Conservation (phyloP, 805 yeast species). For the Saturnispora sekii region DNA sequence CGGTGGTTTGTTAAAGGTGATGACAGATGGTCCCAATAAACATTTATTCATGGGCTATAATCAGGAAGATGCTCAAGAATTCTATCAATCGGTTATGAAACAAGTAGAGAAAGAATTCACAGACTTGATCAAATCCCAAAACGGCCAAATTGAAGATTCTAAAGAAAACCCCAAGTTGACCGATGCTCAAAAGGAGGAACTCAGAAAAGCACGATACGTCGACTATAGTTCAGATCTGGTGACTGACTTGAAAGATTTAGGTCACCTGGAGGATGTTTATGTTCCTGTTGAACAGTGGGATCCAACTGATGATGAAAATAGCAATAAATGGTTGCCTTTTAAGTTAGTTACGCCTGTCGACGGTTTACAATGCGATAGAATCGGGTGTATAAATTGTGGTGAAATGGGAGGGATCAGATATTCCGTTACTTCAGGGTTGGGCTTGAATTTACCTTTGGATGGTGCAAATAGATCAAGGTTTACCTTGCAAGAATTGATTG, state of each 20-base stretch:
- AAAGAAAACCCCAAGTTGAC: constrained; percentile 17
- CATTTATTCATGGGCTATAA: constrained; percentile 74
- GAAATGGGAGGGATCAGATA: constrained; percentile 89
- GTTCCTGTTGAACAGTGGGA: constrained; percentile 73
- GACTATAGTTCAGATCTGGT: constrained; percentile 23
- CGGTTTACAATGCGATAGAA: constrained; percentile 79
- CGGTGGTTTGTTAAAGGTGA: constrained; percentile 46
- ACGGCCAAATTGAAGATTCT: constrained; percentile 9
- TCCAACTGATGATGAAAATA: constrained; percentile 45
- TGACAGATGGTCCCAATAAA: constrained; percentile 72
- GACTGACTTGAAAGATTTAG: constrained; percentile 36
- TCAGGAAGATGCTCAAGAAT: constrained; percentile 96
- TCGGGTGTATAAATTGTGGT: constrained; percentile 85
- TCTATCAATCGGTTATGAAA: constrained; percentile 69
- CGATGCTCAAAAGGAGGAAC: constrained; percentile 14
- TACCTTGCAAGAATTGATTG: constrained; percentile 43
- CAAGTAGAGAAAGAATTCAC: constrained; percentile 52
- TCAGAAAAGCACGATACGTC: constrained; percentile 22
- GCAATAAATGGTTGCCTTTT: constrained; percentile 38
- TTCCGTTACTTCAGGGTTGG: constrained; percentile 66
- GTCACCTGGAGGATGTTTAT: constrained; percentile 52
- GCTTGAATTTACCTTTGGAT: constrained; percentile 50
- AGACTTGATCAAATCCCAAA: constrained; percentile 16
- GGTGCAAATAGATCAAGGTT: constrained; percentile 32
- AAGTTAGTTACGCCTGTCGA: constrained; percentile 81